These are phyloP conservation scores for Colletotrichum gloeosporioides DNA, from an alignment of 2,329 filamentous ascomycete genomes.

Conservation along the genomic window DNA sequence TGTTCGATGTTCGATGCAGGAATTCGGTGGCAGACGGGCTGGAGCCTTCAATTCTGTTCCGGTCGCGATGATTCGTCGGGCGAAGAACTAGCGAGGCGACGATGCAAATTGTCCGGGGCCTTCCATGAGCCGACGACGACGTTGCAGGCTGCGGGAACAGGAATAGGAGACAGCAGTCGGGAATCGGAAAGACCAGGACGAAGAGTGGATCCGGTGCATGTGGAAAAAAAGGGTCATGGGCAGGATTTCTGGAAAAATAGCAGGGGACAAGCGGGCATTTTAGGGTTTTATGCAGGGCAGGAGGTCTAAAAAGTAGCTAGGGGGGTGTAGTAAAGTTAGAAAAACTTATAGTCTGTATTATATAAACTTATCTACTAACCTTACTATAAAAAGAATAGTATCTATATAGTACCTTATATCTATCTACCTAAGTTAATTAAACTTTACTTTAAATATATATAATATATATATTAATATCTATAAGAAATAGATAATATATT, in stretches of 20 bases:
- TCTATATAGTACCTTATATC: too few relatives aligned
- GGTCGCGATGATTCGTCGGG: conserved; percentile 7
- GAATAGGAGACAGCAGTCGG: background rate
- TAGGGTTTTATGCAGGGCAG: too few relatives aligned
- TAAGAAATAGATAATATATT: too few relatives aligned
- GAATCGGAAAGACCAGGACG: conserved; percentile 6
- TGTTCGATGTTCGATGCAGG: background rate
- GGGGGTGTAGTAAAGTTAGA: too few relatives aligned
- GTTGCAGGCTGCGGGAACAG: background rate
- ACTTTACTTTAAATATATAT: too few relatives aligned
- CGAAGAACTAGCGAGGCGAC: background rate
- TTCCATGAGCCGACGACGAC: background rate
- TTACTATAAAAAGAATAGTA: too few relatives aligned
- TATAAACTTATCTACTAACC: too few relatives aligned
- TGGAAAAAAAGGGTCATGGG: background rate
- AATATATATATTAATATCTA: too few relatives aligned
- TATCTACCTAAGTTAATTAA: too few relatives aligned
- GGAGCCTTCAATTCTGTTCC: background rate
- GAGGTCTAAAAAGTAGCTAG: too few relatives aligned
- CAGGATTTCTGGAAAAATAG: background rate
- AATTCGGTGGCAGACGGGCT: background rate
- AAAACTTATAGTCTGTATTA: too few relatives aligned
- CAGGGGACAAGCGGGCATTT: background rate
- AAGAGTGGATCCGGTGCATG: background rate
- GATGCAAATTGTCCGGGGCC: background rate